phyloP scores from a whole-genome alignment of 2,329 filamentous ascomycete species.

The Penicillium sp. region DNA sequence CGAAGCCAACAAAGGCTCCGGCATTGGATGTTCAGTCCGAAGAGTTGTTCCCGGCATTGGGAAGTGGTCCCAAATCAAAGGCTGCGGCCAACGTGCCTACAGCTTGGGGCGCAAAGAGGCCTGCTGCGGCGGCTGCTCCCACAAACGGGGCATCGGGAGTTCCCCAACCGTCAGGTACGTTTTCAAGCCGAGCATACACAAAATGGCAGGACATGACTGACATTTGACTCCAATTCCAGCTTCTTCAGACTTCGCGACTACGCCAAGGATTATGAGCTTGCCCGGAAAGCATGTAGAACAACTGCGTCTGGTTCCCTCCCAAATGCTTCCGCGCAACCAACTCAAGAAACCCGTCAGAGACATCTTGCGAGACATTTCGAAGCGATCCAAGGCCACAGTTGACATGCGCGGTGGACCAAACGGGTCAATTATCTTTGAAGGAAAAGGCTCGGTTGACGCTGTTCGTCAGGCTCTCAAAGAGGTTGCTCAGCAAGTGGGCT shows the following conservation, averaged over 20 bases:
- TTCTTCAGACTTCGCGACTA: constrained; percentile 23
- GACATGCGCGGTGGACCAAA: constrained; percentile 70
- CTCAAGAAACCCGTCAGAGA: constrained; percentile 82
- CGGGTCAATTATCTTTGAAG: constrained; percentile 75
- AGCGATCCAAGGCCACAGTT: constrained; percentile 81
- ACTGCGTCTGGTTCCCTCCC: constrained; percentile 67
- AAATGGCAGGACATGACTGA: constrained; percentile 21
- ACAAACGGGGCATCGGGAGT: constrained; percentile 54
- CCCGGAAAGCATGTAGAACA: constrained; percentile 79
- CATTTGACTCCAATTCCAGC: constrained; percentile 46
- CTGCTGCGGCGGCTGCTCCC: constrained; percentile 34
- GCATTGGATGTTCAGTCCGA: constrained; percentile 79
- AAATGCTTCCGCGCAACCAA: constrained; percentile 71
- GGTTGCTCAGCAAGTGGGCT: constrained; percentile 80
- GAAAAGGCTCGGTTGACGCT: constrained; percentile 75
- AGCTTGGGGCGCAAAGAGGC: constrained; percentile 70
- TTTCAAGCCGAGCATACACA: constrained; percentile 28
- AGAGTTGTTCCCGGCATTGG: constrained; percentile 90
- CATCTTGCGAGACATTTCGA: constrained; percentile 86
- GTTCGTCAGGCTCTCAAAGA: constrained; percentile 87
- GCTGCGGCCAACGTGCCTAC: constrained; percentile 58
- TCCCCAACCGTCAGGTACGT: constrained; percentile 48
- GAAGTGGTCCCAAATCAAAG: constrained; percentile 62
- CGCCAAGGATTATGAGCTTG: constrained; percentile 63
- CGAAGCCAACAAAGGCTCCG: constrained; percentile 38